Conservation (phyloP, 2,329 filamentous ascomycete species). For the Exophiala bonariae region DNA sequence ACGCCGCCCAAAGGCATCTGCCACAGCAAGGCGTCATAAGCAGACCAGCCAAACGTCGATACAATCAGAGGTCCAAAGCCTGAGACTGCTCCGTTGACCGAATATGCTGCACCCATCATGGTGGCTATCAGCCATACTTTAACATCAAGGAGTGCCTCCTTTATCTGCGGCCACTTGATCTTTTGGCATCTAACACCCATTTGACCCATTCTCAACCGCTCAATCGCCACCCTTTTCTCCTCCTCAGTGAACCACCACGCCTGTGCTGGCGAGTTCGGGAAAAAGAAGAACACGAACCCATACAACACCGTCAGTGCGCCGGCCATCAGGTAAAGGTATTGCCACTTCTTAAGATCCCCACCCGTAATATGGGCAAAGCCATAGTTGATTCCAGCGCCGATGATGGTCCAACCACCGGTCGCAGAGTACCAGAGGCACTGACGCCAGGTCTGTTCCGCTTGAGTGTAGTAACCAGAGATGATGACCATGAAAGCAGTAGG, state of each 20-base stretch:
- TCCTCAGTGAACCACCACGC: conserved; percentile 68
- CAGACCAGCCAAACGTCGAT: conserved; percentile 66
- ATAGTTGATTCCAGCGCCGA: conserved; percentile 66
- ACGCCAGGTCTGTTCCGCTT: conserved; percentile 62
- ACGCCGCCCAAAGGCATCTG: conserved; percentile 73
- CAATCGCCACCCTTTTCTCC: conserved; percentile 65
- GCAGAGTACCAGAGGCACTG: conserved; percentile 69
- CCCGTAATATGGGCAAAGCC: conserved; percentile 64
- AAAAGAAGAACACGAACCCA: conserved; percentile 62
- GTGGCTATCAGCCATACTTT: conserved; percentile 65
- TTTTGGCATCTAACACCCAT: conserved; percentile 62
- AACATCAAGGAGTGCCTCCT: conserved; percentile 58
- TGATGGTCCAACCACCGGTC: conserved; percentile 59
- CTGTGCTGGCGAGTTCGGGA: conserved; percentile 65
- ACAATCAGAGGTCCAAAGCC: conserved; percentile 73
- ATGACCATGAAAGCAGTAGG: conserved; percentile 68
- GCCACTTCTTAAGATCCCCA: conserved; percentile 61
- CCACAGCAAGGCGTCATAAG: conserved; percentile 66
- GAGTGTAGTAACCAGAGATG: conserved; percentile 63
- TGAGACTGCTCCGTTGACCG: conserved; percentile 69
- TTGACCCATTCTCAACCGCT: conserved; percentile 62
- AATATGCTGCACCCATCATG: conserved; percentile 69
- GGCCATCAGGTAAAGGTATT: conserved; percentile 69
- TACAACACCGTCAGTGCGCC: conserved; percentile 65
- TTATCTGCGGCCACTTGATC: conserved; percentile 61